Evolutionary conservation across 202 grass and related monocot species (phyloP).

Genomic region (Setaria italica): DNA sequence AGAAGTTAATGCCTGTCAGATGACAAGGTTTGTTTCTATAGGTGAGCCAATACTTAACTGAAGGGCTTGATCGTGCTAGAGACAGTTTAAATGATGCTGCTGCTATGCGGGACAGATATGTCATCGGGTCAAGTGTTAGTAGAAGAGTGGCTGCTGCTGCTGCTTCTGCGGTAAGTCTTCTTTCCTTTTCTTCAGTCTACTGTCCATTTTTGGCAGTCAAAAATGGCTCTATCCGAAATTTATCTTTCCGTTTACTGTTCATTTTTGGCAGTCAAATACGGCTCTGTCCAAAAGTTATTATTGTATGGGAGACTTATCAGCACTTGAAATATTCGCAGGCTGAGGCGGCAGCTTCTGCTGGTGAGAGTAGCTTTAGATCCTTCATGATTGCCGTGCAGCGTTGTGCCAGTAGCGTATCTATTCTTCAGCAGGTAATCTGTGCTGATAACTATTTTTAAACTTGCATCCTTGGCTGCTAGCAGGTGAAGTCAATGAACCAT

Average conservation of each 20-base stretch:
- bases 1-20: conserved; percentile 32
- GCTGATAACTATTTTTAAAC: conserved; percentile 13
- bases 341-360: conserved; percentile 83
- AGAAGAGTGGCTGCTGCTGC: conserved; percentile 89
- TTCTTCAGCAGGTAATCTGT: conserved; percentile 92
- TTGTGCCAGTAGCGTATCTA: conserved; percentile 91
- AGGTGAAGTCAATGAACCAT: conserved; percentile 28
- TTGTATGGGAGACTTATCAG: conserved; percentile 32
- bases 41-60: conserved; percentile 97
- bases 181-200: conserved; percentile 11
- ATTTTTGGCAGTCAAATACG: conserved; percentile 36
- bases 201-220: conserved; percentile 33
- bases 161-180: conserved; percentile 78
- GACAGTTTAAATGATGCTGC: conserved; percentile 94
- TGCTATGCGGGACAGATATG: conserved; percentile 72
- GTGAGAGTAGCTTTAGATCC: conserved; percentile 92
- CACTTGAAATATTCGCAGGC: conserved; percentile 64
- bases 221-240: not conserved
- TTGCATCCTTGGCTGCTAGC: conserved; percentile 41
- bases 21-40: conserved; percentile 53
- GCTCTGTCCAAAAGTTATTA: conserved; percentile 21
- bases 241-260: conserved; percentile 12
- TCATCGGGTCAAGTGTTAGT: conserved; percentile 95
- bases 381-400: conserved; percentile 99
- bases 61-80: conserved; percentile 90